Conservation (phyloP, 805 yeast species). For the Saitoella complicata region DNA sequence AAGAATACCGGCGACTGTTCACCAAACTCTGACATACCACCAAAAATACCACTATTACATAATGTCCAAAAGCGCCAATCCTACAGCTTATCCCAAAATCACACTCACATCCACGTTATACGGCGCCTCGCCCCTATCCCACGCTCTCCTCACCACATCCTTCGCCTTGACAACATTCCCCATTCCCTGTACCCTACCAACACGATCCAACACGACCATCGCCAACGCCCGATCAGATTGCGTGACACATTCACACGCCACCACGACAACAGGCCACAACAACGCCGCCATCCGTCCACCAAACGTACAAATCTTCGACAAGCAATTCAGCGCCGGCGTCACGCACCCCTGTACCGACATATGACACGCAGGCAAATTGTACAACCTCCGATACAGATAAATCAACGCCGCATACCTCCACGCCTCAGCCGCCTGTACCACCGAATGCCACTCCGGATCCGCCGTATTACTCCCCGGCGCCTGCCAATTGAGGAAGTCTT, state of each 20-base stretch:
- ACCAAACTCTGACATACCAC: no score
- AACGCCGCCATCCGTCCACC: conserved; percentile 13
- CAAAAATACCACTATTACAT: no score
- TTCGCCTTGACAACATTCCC: conserved; percentile 6
- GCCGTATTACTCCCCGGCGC: no score
- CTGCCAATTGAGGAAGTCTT: no score
- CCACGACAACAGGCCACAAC: conserved; percentile 12
- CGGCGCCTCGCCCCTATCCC: conserved; percentile 1
- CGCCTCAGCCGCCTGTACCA: no score
- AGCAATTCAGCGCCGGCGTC: conserved; percentile 8
- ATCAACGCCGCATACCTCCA: no score
- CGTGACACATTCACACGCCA: conserved; percentile 11
- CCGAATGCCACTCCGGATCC: no score
- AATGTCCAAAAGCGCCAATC: no score
- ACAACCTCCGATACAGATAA: no score
- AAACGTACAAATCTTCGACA: conserved; percentile 11
- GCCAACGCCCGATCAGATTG: conserved; percentile 12
- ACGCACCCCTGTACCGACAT: conserved; percentile 7
- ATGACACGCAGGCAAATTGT: neutral
- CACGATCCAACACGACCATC: conserved; percentile 10
- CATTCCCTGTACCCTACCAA: conserved; percentile 12
- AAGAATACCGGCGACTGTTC: no score
- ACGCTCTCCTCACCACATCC: conserved; percentile 7
- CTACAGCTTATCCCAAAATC: neutral
- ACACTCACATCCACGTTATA: neutral